phyloP scores from a whole-genome alignment of 169 alveolate species.

The Plasmodium falciparum region DNA sequence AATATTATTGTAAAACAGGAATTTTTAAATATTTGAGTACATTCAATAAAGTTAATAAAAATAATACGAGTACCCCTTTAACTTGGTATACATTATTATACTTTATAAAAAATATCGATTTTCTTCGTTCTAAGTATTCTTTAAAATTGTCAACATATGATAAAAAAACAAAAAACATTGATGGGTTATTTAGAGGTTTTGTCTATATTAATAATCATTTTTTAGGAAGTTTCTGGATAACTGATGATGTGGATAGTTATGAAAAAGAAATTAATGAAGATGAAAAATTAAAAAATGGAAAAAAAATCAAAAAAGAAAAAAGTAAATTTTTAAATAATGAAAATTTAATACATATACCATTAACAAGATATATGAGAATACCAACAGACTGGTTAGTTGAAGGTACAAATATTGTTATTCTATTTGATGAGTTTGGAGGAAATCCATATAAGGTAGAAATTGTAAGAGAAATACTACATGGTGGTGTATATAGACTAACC shows the following conservation, averaged over 20 bases:
- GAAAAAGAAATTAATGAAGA: constrained; percentile 73
- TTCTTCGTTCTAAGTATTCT: constrained; percentile 61
- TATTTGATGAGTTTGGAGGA: constrained; percentile 76
- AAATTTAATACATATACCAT: constrained; percentile 64
- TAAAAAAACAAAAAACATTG: constrained; percentile 15
- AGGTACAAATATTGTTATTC: constrained; percentile 48
- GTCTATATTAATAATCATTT: constrained; percentile 73
- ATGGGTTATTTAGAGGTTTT: constrained; percentile 73
- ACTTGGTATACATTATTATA: constrained; percentile 72
- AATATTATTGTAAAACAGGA: constrained; percentile 74
- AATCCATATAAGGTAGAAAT: constrained; percentile 70
- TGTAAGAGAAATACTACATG: constrained; percentile 63
- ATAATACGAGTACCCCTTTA: constrained; percentile 34
- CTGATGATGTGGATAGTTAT: constrained; percentile 70
- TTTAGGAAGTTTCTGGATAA: constrained; percentile 75
- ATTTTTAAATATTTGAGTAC: constrained; percentile 58
- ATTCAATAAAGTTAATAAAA: constrained; percentile 52
- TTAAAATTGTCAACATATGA: constrained; percentile 49
- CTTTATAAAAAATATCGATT: constrained; percentile 60
- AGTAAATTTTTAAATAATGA: constrained; percentile 49
- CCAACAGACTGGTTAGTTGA: constrained; percentile 77
- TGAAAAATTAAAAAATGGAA: constrained; percentile 24
- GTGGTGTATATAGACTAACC: constrained; percentile 70
- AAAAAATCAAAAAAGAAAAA: constrained; percentile 67
- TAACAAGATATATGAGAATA: constrained; percentile 76